These are phyloP conservation scores for Penicillium atrosanguineum DNA, from an alignment of 495 filamentous ascomycete genomes.

Conservation along the genomic window DNA sequence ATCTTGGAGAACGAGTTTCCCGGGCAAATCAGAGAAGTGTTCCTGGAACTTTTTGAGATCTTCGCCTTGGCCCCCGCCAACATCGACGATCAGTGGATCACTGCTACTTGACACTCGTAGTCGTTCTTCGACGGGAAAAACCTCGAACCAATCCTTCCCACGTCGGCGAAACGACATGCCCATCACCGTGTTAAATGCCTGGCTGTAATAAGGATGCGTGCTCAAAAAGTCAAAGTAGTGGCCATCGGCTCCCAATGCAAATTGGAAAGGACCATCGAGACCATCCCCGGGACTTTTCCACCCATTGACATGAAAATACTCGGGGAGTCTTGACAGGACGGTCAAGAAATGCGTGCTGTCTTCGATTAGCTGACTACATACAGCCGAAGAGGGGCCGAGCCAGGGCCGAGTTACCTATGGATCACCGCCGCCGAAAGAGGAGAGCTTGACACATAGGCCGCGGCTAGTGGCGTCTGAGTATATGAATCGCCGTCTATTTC, in stretches of 20 bases:
- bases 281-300: slow-evolving; percentile 16
- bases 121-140: slow-evolving; percentile 13
- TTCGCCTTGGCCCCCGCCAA: slow-evolving; percentile 57
- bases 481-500: slow-evolving; percentile 3
- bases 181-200: slow-evolving; percentile 23
- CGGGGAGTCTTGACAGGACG: slow-evolving; percentile 11
- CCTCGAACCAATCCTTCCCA: slow-evolving; percentile 17
- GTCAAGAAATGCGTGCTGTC: slow-evolving; percentile 13
- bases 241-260: slow-evolving; percentile 5
- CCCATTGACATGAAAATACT: slow-evolving; percentile 12
- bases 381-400: not conserved
- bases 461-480: slow-evolving; percentile 7
- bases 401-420: slow-evolving; percentile 8
- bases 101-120: not conserved
- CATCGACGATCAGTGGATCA: slow-evolving; percentile 43
- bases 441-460: slow-evolving; percentile 13
- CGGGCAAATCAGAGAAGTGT: slow-evolving; percentile 39
- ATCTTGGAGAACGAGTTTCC: slow-evolving; percentile 56
- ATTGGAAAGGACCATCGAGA: slow-evolving; percentile 10
- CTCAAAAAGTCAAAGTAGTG: slow-evolving; percentile 4
- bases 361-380: not conserved
- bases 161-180: slow-evolving; percentile 16
- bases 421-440: slow-evolving; percentile 16
- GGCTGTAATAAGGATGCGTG: not conserved
- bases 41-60: slow-evolving; percentile 48